Evolutionary conservation across 2,329 filamentous ascomycete species (phyloP).

Genomic region (Capronia americana): DNA sequence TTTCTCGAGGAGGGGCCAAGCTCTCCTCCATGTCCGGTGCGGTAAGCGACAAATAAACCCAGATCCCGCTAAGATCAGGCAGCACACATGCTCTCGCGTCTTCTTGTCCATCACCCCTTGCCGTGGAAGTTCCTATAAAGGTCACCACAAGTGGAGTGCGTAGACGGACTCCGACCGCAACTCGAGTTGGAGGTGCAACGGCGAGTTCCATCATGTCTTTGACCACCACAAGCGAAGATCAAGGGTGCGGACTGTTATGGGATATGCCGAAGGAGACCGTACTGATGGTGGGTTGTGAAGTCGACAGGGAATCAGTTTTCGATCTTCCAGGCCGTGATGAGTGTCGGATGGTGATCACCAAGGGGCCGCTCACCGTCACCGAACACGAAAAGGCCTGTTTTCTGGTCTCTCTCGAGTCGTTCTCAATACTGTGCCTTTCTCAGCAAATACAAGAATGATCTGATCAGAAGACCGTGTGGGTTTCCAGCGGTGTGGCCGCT

Average conservation of each 20-base stretch:
- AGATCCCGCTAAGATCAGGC: conserved; percentile 33
- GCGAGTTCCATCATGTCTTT: conserved; percentile 32
- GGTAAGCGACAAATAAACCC: conserved; percentile 37
- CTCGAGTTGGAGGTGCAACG: conserved; percentile 30
- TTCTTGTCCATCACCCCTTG: conserved; percentile 9
- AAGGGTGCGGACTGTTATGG: not conserved
- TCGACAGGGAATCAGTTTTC: not conserved
- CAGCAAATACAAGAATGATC: not conserved
- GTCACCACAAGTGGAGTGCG: conserved; percentile 32
- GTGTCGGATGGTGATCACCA: not conserved
- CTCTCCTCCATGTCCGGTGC: conserved; percentile 30
- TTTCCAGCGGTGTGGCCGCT: conserved; percentile 2
- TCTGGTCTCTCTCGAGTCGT: not conserved
- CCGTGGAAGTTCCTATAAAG: conserved; percentile 15
- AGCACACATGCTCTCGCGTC: conserved; percentile 10
- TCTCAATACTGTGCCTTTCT: not conserved
- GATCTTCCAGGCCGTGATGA: not conserved
- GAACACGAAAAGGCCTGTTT: not conserved
- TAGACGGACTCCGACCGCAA: conserved; percentile 30
- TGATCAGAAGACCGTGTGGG: not conserved
- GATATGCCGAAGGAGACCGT: not conserved
- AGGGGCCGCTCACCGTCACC: not conserved
- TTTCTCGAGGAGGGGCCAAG: conserved; percentile 31
- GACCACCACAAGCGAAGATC: not conserved
- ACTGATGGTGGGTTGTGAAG: not conserved